Evolutionary conservation across 345 rosid genomes (phyloP), one percentile per base, ranked within the genome.

Genomic region (Clausena lansium): DNA sequence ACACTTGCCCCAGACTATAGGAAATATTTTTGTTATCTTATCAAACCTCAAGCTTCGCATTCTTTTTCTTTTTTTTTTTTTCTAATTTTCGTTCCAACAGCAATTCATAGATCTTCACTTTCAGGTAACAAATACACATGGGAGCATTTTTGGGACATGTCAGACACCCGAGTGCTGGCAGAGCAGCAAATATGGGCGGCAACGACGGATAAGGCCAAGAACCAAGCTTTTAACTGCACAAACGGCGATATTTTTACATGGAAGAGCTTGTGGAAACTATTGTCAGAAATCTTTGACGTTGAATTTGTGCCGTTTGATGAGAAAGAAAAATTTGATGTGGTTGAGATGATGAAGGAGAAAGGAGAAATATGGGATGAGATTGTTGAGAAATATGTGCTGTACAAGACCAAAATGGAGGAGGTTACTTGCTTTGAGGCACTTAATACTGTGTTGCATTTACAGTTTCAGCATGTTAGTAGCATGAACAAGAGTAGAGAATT

Each of bases 401-500:
- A 28, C 9, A 73, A 69, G 80, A 81, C 86, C 8, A 79, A 75
- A 30, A 35, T 57, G 63, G 83, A 77, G 70, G 86, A 81, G n/a
- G 35, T 85, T 5, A 30, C 77, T 38, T 78, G 84, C 50, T 64
- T 69, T 24, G 81, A 67, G 2, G 80, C 84, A 5, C 36, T 83
- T 5, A 6, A 55, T 4, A 1, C 10, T 2, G 86, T 83, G 14
- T 24, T 83, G 68, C 59, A 76, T 67, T 79, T 83, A 4, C 8
- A 52, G 65, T 74, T 83, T 71, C 84, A 85, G 65, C 80, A 83
- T 70, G 83, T 81, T 13, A 41, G 77, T n/a, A 81, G 84, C 80
- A 82, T 82, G 89, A 84, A 78, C 41, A 82, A 84, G 80, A 73
- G 85, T 50, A 66, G 83, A 8, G 84, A 80, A 66, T 35, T 33